These are phyloP conservation scores for Trichoderma sp. DNA, from an alignment of 2,329 filamentous ascomycete species.

Conservation along the genomic window DNA sequence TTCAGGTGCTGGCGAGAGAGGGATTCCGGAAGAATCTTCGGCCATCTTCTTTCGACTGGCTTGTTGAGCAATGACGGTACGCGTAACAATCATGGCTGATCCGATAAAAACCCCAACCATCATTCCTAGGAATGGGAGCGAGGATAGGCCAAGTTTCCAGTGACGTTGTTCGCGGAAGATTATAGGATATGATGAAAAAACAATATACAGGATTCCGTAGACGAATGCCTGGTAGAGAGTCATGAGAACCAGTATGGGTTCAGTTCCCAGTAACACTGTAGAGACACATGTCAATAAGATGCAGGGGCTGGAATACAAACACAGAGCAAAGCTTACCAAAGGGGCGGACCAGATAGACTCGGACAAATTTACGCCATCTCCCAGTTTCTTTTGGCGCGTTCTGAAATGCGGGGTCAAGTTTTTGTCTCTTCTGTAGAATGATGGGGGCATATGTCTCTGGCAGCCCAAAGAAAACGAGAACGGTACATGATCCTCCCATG, in stretches of 20 bases:
- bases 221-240: constrained; percentile 46
- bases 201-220: constrained; percentile 52
- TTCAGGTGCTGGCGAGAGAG: background rate
- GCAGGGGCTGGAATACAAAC: background rate
- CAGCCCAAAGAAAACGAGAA: constrained; percentile 3
- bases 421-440: constrained; percentile 1
- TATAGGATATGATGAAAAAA: constrained; percentile 52
- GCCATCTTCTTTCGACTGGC: background rate
- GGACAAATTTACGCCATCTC: background rate
- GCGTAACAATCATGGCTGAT: constrained; percentile 6
- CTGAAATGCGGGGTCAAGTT: background rate
- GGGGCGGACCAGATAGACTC: constrained; percentile 1
- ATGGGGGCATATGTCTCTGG: constrained; percentile 7
- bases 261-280: constrained; percentile 5
- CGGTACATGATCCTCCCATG: constrained; percentile 8
- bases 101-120: constrained; percentile 14
- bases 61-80: background rate
- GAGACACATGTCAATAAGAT: background rate
- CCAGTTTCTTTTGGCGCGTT: background rate
- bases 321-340: background rate
- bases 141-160: constrained; percentile 31
- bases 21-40: background rate
- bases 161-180: constrained; percentile 48
- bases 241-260: constrained; percentile 15
- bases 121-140: constrained; percentile 14